Evolutionary conservation across 345 rosid species (phyloP), one percentile per base, ranked within the genome.

Genomic region (Eucalyptus victrix): DNA sequence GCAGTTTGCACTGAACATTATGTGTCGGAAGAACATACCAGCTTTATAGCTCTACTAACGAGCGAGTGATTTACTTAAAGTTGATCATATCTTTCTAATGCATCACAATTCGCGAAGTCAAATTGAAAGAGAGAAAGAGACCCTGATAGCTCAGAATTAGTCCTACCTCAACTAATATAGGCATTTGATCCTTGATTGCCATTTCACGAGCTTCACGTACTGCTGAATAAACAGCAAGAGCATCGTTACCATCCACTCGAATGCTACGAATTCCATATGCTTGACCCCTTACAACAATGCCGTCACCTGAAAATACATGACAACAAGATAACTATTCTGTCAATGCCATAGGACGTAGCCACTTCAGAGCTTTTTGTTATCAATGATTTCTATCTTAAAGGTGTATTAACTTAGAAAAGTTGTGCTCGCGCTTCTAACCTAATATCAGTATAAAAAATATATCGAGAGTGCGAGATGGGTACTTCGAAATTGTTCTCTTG

Each of bases 231-330:
- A 96, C 96, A 12, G 99, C 98, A 6, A 97, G 96, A 3, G 97
- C 95, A 86, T 97, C 99, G 24, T 96, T 96, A 42, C 99, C 99
- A 42, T 97, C 99, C 9, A 97, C 96, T 19, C 99, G 95, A n/a
- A 97, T 94, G 94, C 98, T 94, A 56, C 94, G 90, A 85, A 96
- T 94, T 12, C 99, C 99, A 54, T 97, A 97, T 21, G 94, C 98
- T 91, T 91, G 94, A 47, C 98, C 98, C 91, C 92, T 96, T 14
- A 97, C 96, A 26, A 94, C 98, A 47, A 96, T 90, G 4, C 99
- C 99, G 91, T 97, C 99, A 86, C 99, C 99, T 96, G 90, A 86
- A 6, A 62, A 67, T 45, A 34, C 42, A 53, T 80, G 86, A 53
- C 28, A 37, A 12, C 15, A 11, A 37, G 9, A 76, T 76, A 37